Base-by-base conservation (phyloP, 305 asterid species). In the Nicotiana rustica region DNA sequence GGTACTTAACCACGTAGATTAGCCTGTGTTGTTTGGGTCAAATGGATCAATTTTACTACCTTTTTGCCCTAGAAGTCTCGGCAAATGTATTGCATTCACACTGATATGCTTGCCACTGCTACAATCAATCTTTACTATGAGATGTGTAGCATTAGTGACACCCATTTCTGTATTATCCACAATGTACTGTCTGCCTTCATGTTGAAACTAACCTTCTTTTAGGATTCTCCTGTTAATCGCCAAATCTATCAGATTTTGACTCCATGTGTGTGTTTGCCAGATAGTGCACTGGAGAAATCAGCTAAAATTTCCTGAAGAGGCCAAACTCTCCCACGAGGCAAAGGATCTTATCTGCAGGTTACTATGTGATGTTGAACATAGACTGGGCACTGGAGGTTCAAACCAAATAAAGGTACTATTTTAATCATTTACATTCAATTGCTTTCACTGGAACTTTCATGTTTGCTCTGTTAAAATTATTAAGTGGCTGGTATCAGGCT, bases 221-320 rank as follows among this genome's bases (percentile, higher is more conserved):
- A 3, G 25, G 78, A 31, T 71, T 70, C 60, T 44, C 60, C 13
- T 44, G 60, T 17, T 71, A 17, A 64, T 65, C 81, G 15, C 55
- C 66, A 44, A 67, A 17, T 52, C 33, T 19, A 38, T 67, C 73
- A 17, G 67, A 67, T 61, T 81, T 83, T 88, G 59, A 87, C 85
- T 38, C 41, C 41, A 21, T 73, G 62, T 73, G 60, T 71, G 64
- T 73, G 79, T 2, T 73, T 73, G 44, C 44, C 95, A 95, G 97
- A 95, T 95, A 86, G 99, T 95, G 81, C 97, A 94, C 85, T 95
- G 98, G 99, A 92, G 92, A 88, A 91, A 94, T 90, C 97, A 95
- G 90, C 92, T 92, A 81, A 90, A 83, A 83, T 95, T 95, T 87
- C 97, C 98, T 2, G 94, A 90, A 85, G 97, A 91, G 82, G 57